Evolutionary conservation across 2,329 filamentous ascomycete genomes (phyloP).

Genomic region (Talaromyces sp.): DNA sequence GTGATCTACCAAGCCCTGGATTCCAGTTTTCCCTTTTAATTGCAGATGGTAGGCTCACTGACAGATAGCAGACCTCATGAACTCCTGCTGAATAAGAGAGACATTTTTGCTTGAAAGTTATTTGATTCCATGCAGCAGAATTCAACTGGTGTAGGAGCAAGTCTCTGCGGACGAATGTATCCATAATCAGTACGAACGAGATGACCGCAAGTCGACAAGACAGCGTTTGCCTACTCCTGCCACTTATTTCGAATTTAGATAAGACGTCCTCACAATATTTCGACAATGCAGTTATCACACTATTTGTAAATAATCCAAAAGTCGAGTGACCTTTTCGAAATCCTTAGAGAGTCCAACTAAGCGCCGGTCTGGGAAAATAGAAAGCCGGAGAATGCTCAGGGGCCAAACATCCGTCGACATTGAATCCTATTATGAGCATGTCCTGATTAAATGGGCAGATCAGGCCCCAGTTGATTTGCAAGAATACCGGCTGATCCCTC

Average conservation of each 20-base stretch:
- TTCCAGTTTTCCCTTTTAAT: not conserved
- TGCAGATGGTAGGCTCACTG: not conserved
- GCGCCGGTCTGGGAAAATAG: not conserved
- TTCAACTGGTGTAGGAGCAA: not conserved
- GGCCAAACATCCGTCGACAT: not conserved
- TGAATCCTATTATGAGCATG: not conserved
- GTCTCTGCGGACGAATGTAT: not conserved
- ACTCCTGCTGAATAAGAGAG: not conserved
- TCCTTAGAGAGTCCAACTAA: too few species aligned
- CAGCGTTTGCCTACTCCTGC: not conserved
- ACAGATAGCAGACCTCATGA: not conserved
- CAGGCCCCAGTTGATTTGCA: not conserved
- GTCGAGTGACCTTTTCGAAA: not conserved
- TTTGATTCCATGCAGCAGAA: not conserved
- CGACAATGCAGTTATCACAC: not conserved
- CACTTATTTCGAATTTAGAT: not conserved
- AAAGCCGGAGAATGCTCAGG: not conserved
- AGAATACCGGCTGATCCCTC: slow-evolving; percentile 23
- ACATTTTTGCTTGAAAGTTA: not conserved
- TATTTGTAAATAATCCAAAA: not conserved
- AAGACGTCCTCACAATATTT: not conserved
- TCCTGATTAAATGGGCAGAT: not conserved
- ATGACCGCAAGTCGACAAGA: not conserved
- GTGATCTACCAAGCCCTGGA: not conserved
- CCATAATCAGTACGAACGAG: not conserved